These are phyloP conservation scores for Fusarium penzigii DNA, from an alignment of 2,329 filamentous ascomycete genomes.

Conservation along the genomic window DNA sequence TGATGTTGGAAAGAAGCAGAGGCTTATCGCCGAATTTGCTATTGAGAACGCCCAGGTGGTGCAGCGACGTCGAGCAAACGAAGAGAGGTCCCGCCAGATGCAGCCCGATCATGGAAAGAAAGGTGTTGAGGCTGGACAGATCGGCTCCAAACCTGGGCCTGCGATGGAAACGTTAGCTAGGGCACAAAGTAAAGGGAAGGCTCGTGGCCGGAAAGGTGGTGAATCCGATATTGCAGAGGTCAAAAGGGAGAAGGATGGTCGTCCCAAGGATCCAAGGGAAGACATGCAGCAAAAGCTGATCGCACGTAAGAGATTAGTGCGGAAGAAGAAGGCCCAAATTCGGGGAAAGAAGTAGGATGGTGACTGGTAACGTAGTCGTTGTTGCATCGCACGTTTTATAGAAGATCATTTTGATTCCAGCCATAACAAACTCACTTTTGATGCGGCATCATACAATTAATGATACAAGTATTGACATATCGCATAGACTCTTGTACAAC, in stretches of 20 bases:
- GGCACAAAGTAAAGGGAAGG: constrained; percentile 20
- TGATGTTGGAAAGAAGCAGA: constrained; percentile 75
- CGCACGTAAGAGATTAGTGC: constrained; percentile 77
- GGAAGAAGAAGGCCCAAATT: constrained; percentile 62
- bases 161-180: neutral
- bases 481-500: neutral
- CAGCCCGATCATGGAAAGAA: constrained; percentile 25
- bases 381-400: neutral
- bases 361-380: neutral
- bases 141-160: neutral
- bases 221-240: constrained; percentile 10
- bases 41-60: constrained; percentile 98
- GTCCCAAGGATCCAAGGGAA: constrained; percentile 38
- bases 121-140: constrained; percentile 13
- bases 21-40: constrained; percentile 93
- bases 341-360: constrained; percentile 34
- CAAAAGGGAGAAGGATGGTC: constrained; percentile 28
- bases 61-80: constrained; percentile 59
- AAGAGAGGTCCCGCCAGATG: constrained; percentile 36
- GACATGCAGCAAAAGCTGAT: constrained; percentile 73
- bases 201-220: constrained; percentile 16
- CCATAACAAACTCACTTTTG: neutral
- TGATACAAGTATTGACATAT: neutral
- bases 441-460: neutral
- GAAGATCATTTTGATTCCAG: constrained; percentile 1